Percentiles rank a stretch among this genome's conserved stretches.
Conservation (phyloP, 306 rosid species). For the Psophocarpus tetragonolobus region DNA sequence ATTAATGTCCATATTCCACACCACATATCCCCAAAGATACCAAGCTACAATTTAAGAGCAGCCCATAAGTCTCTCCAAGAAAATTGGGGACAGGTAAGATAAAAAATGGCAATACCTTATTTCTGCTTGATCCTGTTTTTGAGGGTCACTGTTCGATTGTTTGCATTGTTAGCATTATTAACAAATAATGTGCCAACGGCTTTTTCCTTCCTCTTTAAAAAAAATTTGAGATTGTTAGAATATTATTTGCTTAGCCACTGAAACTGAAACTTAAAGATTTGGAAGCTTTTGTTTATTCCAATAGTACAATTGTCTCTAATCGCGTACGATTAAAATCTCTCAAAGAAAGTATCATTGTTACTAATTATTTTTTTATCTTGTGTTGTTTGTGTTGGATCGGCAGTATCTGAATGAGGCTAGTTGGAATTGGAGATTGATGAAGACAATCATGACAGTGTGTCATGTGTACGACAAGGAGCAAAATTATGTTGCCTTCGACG, state of each 20-base stretch:
- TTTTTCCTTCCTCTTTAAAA: not conserved
- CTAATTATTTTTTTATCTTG: slow-evolving; percentile 25
- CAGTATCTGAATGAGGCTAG: slow-evolving; percentile 86
- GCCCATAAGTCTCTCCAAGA: slow-evolving; percentile 81
- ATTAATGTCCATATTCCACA: slow-evolving; percentile 91
- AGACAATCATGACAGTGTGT: slow-evolving; percentile 89
- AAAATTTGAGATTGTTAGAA: not conserved
- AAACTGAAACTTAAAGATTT: slow-evolving; percentile 17
- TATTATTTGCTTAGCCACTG: slow-evolving; percentile 7
- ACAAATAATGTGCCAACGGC: not conserved
- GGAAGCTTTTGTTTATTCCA: slow-evolving; percentile 17
- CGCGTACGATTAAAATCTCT: not conserved
- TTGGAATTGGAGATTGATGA: slow-evolving; percentile 95
- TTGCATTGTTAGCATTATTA: not conserved
- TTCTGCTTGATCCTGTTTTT: not conserved
- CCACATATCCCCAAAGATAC: slow-evolving; percentile 90
- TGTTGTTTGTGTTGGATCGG: slow-evolving; percentile 29
- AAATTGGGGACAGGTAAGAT: slow-evolving; percentile 89
- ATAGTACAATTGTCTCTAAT: not conserved
- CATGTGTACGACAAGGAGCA: slow-evolving; percentile 75
- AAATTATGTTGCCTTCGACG: slow-evolving; percentile 73
- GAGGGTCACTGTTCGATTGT: not conserved
- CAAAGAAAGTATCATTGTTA: not conserved
- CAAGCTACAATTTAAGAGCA: slow-evolving; percentile 85
- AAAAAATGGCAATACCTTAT: slow-evolving; percentile 10